phyloP scores from a whole-genome alignment of 768 basidiomycete genomes.

The Lactarius sp. region DNA sequence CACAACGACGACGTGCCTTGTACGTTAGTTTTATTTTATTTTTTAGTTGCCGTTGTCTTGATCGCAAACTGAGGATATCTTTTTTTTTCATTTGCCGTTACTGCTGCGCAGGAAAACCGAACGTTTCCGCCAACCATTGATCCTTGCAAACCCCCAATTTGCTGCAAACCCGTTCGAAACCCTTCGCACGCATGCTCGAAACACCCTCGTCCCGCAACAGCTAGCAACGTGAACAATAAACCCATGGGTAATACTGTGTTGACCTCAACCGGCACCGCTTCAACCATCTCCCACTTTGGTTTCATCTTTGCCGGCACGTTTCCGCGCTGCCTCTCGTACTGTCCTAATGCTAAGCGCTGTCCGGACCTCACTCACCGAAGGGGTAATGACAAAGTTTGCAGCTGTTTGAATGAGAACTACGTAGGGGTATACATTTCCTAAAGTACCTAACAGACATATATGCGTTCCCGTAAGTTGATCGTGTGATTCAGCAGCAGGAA shows the following conservation, averaged over 20 bases:
- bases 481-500: conserved; percentile 7
- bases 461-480: conserved; percentile 11
- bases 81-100: not conserved
- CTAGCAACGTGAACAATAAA: conserved; percentile 2
- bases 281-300: not conserved
- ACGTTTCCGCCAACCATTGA: conserved; percentile 61
- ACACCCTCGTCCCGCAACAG: conserved; percentile 60
- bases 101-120: conserved; percentile 51
- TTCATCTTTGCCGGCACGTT: conserved; percentile 1
- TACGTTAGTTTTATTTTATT: conserved; percentile 36
- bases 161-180: conserved; percentile 68
- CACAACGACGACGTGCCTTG: conserved; percentile 66
- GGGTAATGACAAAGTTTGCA: conserved; percentile 1
- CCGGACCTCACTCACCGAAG: not conserved
- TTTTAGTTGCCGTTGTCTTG: not conserved
- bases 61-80: conserved; percentile 7
- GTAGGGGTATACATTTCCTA: conserved; percentile 22
- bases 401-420: conserved; percentile 19
- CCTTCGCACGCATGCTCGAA: conserved; percentile 74
- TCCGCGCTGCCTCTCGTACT: not conserved
- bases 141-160: conserved; percentile 62
- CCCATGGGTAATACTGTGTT: not conserved
- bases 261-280: not conserved
- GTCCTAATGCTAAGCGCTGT: not conserved
- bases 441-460: conserved; percentile 10